Percentiles rank a stretch among this genome's conserved stretches.
Evolutionary conservation across 805 yeast genomes (phyloP).

Genomic region (Candida ficus): DNA sequence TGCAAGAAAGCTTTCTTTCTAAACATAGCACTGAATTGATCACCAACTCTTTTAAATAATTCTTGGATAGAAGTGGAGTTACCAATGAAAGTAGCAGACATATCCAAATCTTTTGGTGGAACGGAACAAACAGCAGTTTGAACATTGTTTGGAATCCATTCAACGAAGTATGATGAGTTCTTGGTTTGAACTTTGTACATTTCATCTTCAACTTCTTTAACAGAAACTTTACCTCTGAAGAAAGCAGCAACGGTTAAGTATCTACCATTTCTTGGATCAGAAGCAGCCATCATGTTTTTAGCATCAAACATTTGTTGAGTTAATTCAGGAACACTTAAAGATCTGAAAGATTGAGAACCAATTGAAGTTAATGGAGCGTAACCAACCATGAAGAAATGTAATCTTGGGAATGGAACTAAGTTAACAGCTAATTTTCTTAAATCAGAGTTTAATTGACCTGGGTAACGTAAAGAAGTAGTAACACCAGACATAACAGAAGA

Average conservation of each 20-base stretch:
- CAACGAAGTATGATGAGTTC: constrained; percentile 95
- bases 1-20: constrained; percentile 98
- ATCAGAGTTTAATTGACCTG: constrained; percentile 95
- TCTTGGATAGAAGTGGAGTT: constrained; percentile 98
- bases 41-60: constrained; percentile 96
- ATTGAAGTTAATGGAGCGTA: constrained; percentile 94
- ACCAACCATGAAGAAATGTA: constrained; percentile 98
- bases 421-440: constrained; percentile 98
- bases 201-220: constrained; percentile 95
- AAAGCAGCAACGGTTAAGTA: constrained; percentile 97
- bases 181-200: constrained; percentile 90
- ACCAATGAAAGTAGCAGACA: constrained; percentile 93
- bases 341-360: constrained; percentile 89
- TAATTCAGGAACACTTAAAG: constrained; percentile 90
- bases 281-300: constrained; percentile 97
- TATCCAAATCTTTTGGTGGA: constrained; percentile 81
- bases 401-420: constrained; percentile 98
- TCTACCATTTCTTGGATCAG: constrained; percentile 95
- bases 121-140: constrained; percentile 98
- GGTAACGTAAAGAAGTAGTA: constrained; percentile 95
- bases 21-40: constrained; percentile 96
- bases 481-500: constrained; percentile 98
- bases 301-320: constrained; percentile 98
- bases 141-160: constrained; percentile 99
- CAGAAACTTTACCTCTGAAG: constrained; percentile 98